phyloP scores from a whole-genome alignment of 2,329 filamentous ascomycete species.

The Trichophyton benhamiae region DNA sequence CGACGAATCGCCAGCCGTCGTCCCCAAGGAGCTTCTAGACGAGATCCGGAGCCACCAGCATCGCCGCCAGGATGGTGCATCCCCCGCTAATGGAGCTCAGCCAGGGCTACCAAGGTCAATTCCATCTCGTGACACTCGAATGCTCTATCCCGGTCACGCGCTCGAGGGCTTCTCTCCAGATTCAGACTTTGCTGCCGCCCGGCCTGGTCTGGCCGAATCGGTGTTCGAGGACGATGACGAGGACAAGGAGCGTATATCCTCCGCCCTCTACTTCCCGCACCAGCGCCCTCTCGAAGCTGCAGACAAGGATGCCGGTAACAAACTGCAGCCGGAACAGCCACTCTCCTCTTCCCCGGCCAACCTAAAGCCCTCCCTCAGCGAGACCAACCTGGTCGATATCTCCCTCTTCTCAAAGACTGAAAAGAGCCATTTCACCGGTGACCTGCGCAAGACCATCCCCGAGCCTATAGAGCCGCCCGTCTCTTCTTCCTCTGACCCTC shows the following conservation, averaged over 20 bases:
- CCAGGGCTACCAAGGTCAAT: background rate
- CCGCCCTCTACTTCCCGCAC: conserved; percentile 53
- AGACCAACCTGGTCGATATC: conserved; percentile 40
- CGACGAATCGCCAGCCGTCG: background rate
- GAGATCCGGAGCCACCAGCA: background rate
- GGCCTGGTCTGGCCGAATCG: conserved; percentile 1
- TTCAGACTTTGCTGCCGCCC: background rate
- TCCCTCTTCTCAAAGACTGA: conserved; percentile 49
- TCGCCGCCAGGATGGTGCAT: too few relatives aligned
- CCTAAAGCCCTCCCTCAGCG: conserved; percentile 16
- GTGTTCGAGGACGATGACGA: conserved; percentile 33
- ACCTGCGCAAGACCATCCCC: conserved; percentile 33
- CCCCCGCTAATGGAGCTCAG: background rate
- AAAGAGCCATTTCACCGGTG: conserved; percentile 49
- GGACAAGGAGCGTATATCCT: conserved; percentile 52
- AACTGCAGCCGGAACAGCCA: background rate
- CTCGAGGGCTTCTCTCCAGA: conserved; percentile 6
- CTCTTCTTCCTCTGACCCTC: conserved; percentile 9
- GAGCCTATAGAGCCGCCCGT: conserved; percentile 21
- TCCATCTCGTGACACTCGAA: background rate
- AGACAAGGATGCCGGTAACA: background rate
- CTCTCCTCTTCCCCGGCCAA: background rate
- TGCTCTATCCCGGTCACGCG: background rate
- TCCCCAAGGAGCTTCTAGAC: background rate
- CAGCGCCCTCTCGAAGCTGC: conserved; percentile 37